Evolutionary conservation across 2,329 filamentous ascomycete genomes (phyloP).

Genomic region (Coniella vitis): DNA sequence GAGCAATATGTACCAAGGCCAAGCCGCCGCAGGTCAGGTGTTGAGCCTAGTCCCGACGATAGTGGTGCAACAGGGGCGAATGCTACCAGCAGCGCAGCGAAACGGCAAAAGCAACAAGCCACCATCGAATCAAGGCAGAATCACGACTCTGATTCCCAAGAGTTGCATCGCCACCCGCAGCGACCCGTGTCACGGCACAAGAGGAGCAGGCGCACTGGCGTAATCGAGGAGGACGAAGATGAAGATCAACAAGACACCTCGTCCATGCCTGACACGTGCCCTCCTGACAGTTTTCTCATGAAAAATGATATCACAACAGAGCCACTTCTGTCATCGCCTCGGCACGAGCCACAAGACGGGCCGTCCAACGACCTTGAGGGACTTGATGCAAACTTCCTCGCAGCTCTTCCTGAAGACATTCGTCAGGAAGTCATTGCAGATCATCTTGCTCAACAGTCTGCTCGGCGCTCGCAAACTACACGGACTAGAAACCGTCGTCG

Average conservation of each 20-base stretch:
- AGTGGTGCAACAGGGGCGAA: background rate
- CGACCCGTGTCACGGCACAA: slow-evolving; percentile 7
- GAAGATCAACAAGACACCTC: background rate
- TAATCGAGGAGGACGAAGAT: slow-evolving; percentile 1
- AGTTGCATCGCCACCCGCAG: slow-evolving; percentile 5
- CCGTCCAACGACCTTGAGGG: background rate
- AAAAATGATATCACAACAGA: background rate
- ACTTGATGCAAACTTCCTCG: slow-evolving; percentile 9
- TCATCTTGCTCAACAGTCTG: slow-evolving; percentile 4
- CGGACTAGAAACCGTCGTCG: slow-evolving; percentile 14
- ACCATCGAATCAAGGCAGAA: background rate
- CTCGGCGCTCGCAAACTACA: slow-evolving; percentile 8
- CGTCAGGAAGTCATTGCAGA: slow-evolving; percentile 12
- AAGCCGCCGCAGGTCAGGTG: slow-evolving; percentile 12
- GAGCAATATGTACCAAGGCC: slow-evolving; percentile 15
- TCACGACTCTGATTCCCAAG: slow-evolving; percentile 4
- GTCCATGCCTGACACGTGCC: slow-evolving; percentile 15
- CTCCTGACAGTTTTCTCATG: background rate
- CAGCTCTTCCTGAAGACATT: slow-evolving; percentile 10
- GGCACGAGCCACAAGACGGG: background rate
- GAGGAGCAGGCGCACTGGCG: slow-evolving; percentile 7
- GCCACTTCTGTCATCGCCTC: slow-evolving; percentile 4
- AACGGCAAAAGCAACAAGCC: background rate
- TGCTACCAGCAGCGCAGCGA: background rate
- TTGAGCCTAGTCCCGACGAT: slow-evolving; percentile 8